A percentile compares a stretch with the other conserved stretches of the same genome.
Evolutionary conservation across 345 rosid genomes (phyloP).

Genomic region (Sisymbrium irio): DNA sequence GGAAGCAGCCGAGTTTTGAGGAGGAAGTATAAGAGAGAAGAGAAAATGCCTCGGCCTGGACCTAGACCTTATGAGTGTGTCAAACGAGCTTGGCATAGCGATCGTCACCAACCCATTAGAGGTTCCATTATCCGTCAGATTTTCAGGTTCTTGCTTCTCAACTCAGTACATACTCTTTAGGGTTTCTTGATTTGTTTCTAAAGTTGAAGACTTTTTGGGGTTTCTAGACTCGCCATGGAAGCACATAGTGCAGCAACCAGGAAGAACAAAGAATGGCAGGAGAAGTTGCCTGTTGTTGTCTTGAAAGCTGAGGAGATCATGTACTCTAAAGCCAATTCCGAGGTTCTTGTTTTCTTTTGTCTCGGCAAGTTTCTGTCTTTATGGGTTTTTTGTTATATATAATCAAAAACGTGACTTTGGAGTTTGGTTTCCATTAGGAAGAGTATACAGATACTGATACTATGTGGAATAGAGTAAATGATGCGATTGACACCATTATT

Average conservation of each 20-base stretch:
- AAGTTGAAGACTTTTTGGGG: conserved; percentile 28
- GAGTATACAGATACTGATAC: conserved; percentile 78
- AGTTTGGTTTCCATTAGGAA: conserved; percentile 40
- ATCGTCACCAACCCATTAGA: conserved; percentile 81
- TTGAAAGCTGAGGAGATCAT: conserved; percentile 89
- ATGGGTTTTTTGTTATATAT: conserved; percentile 24
- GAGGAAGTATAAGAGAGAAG: not conserved
- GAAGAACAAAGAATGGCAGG: conserved; percentile 91
- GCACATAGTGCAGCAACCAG: conserved; percentile 60
- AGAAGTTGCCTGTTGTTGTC: conserved; percentile 82
- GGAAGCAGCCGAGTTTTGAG: not conserved
- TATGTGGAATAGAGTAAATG: conserved; percentile 88
- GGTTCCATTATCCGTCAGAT: conserved; percentile 89
- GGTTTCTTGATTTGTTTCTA: not conserved
- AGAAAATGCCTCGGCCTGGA: conserved; percentile 89
- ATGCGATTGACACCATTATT: conserved; percentile 87
- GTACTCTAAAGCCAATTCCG: conserved; percentile 97
- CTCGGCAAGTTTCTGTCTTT: conserved; percentile 6
- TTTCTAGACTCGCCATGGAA: conserved; percentile 60
- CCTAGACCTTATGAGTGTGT: conserved; percentile 97
- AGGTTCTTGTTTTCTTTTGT: conserved; percentile 54
- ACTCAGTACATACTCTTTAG: not conserved
- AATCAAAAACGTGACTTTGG: not conserved
- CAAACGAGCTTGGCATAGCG: conserved; percentile 97
- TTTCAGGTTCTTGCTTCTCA: conserved; percentile 57